Conservation (phyloP, 164 flowering plant species). For the Pachysandra terminalis region DNA sequence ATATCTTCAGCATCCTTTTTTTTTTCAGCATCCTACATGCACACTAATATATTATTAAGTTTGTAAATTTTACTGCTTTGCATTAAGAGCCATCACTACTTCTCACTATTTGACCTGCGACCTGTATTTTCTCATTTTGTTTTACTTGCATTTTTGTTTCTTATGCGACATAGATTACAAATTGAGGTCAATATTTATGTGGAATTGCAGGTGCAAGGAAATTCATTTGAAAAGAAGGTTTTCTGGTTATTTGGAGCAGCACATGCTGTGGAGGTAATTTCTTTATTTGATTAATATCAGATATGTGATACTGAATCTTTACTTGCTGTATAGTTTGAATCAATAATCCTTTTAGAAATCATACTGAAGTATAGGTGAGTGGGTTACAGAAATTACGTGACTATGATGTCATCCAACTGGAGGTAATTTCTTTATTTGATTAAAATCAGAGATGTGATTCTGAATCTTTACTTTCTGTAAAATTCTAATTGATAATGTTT, state of each 20-base stretch:
- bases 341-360: background rate
- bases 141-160: background rate
- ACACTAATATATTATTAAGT: background rate
- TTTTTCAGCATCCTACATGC: too few relatives aligned
- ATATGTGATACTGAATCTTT: background rate
- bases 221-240: slow-evolving; percentile 93
- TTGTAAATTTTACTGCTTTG: background rate
- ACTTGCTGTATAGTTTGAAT: background rate
- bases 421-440: too few relatives aligned
- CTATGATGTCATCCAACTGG: background rate
- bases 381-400: background rate
- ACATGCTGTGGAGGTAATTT: slow-evolving; percentile 67
- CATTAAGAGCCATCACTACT: too few relatives aligned
- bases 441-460: too few relatives aligned
- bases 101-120: background rate
- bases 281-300: background rate
- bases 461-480: too few relatives aligned
- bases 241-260: slow-evolving; percentile 68
- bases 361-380: background rate
- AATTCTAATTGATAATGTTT: too few relatives aligned
- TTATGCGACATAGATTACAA: too few relatives aligned
- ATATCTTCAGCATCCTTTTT: background rate
- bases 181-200: too few relatives aligned
- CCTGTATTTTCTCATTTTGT: background rate
- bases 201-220: slow-evolving; percentile 71